These are phyloP conservation scores for Parastagonospora nodorum DNA, from an alignment of 2,329 filamentous ascomycete genomes.

Conservation along the genomic window DNA sequence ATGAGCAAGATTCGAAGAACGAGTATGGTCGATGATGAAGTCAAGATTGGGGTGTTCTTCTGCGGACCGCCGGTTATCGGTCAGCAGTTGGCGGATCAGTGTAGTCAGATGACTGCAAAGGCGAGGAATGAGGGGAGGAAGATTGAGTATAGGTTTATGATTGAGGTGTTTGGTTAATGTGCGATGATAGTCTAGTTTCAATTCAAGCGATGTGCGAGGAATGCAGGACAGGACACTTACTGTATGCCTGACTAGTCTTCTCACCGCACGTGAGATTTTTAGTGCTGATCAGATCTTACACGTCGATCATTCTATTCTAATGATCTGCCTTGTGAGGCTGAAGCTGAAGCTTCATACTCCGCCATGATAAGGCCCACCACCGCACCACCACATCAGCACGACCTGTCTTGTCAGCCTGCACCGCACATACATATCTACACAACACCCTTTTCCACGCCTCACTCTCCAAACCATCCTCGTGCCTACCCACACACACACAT, in stretches of 20 bases:
- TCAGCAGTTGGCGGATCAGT: constrained; percentile 60
- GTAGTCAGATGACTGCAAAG: constrained; percentile 56
- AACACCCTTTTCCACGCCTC: no score
- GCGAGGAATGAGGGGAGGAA: constrained; percentile 58
- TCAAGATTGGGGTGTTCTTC: constrained; percentile 62
- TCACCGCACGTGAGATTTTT: no score
- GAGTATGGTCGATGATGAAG: constrained; percentile 25
- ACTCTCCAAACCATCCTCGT: no score
- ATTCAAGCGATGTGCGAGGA: no score
- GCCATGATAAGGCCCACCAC: no score
- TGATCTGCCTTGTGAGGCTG: background rate
- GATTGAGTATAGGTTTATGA: constrained; percentile 63
- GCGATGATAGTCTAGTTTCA: background rate
- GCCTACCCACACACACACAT: no score
- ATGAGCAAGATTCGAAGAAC: constrained; percentile 5
- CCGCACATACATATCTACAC: no score
- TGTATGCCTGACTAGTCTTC: background rate
- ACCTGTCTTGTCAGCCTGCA: no score
- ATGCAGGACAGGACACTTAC: background rate
- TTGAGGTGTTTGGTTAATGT: constrained; percentile 59
- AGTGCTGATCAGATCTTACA: no score
- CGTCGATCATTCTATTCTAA: background rate
- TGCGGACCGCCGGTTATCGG: constrained; percentile 63
- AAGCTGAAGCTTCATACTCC: background rate
- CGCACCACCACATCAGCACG: no score